Percentiles rank a stretch among this genome's conserved stretches.
Evolutionary conservation across 805 yeast species (phyloP).

Genomic region (Zygoascus bituminiphila): DNA sequence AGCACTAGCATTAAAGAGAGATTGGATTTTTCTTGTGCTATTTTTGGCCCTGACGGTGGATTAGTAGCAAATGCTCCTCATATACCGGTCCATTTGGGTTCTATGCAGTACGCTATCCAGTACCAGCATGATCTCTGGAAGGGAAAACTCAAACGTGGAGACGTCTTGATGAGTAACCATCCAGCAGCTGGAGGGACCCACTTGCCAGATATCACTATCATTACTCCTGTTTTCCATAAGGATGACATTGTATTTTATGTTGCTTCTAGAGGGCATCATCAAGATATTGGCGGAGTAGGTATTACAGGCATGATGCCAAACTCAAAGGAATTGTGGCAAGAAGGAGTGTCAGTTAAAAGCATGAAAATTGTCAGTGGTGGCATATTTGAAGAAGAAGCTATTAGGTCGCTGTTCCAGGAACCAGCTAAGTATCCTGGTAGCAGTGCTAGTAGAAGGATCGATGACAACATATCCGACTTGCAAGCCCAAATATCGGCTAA

Average conservation of each 20-base stretch:
- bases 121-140: slow-evolving; percentile 59
- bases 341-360: slow-evolving; percentile 79
- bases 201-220: slow-evolving; percentile 81
- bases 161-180: slow-evolving; percentile 66
- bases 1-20: slow-evolving; percentile 78
- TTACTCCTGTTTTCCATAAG: slow-evolving; percentile 73
- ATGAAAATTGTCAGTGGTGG: slow-evolving; percentile 69
- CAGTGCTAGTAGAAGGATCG: slow-evolving; percentile 74
- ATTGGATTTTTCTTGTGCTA: slow-evolving; percentile 74
- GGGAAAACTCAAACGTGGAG: slow-evolving; percentile 58
- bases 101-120: slow-evolving; percentile 72
- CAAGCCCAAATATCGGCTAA: slow-evolving; percentile 86
- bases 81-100: slow-evolving; percentile 76
- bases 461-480: slow-evolving; percentile 75
- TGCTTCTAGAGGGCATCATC: slow-evolving; percentile 92
- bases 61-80: slow-evolving; percentile 83
- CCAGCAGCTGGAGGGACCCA: slow-evolving; percentile 79
- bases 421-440: slow-evolving; percentile 82
- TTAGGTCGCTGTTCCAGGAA: slow-evolving; percentile 50
- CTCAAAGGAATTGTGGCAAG: slow-evolving; percentile 74
- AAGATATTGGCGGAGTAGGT: slow-evolving; percentile 87
- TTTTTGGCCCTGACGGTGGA: slow-evolving; percentile 65
- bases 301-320: slow-evolving; percentile 95
- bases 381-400: slow-evolving; percentile 63
- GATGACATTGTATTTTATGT: slow-evolving; percentile 46